Conservation (phyloP, 164 flowering plant species). For the Sextonia rubra region DNA sequence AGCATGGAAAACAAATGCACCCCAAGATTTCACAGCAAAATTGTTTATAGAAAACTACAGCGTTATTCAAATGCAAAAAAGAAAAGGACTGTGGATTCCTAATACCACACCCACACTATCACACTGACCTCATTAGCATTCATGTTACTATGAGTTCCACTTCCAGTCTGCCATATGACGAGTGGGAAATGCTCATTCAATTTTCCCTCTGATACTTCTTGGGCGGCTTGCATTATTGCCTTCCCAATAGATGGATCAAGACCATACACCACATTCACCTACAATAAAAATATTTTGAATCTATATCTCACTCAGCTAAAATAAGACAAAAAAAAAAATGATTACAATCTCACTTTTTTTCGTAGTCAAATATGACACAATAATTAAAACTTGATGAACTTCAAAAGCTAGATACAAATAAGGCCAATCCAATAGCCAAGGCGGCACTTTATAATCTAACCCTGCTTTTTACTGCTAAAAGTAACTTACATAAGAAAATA, state of each 20-base stretch:
- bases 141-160: slow-evolving; percentile 99
- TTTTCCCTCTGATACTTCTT: slow-evolving; percentile 96
- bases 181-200: slow-evolving; percentile 93
- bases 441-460: too few species aligned
- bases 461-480: too few species aligned
- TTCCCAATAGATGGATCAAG: slow-evolving; percentile 94
- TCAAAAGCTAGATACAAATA: too few species aligned
- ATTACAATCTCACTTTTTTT: not conserved
- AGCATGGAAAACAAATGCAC: too few species aligned
- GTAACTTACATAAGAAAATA: too few species aligned
- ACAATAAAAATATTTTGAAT: slow-evolving; percentile 9
- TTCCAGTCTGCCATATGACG: slow-evolving; percentile 99
- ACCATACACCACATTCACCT: slow-evolving; percentile 99
- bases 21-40: too few species aligned
- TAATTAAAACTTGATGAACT: too few species aligned
- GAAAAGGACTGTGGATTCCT: not conserved
- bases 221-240: slow-evolving; percentile 95
- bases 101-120: not conserved
- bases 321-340: not conserved
- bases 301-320: not conserved
- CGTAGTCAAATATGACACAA: too few species aligned
- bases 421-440: too few species aligned
- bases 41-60: too few species aligned
- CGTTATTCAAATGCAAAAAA: too few species aligned
- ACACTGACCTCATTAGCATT: slow-evolving; percentile 90